Conservation (phyloP, 2,329 filamentous ascomycete genomes). For the Colletotrichum sp. region DNA sequence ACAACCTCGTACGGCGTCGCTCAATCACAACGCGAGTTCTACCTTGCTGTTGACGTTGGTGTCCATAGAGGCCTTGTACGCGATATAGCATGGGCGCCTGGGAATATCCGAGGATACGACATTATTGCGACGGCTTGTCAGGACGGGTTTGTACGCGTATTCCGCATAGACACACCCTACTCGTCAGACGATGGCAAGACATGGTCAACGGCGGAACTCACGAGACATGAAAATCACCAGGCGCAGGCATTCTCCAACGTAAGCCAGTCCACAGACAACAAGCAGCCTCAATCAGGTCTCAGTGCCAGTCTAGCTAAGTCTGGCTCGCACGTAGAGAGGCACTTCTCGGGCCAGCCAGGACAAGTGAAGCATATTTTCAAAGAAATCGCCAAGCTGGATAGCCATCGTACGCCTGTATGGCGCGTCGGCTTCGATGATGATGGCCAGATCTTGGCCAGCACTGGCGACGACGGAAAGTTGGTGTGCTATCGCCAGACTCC, state of each 20-base stretch:
- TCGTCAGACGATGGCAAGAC: conserved; percentile 50
- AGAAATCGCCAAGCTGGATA: conserved; percentile 70
- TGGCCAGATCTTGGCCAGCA: conserved; percentile 76
- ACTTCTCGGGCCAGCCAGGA: conserved; percentile 64
- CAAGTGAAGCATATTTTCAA: conserved; percentile 68
- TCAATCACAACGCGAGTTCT: conserved; percentile 77
- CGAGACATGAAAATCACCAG: conserved; percentile 33
- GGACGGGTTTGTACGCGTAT: conserved; percentile 89
- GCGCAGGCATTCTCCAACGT: conserved; percentile 5
- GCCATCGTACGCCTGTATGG: conserved; percentile 76
- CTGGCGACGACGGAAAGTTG: conserved; percentile 75
- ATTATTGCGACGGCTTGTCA: conserved; percentile 91
- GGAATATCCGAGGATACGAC: conserved; percentile 89
- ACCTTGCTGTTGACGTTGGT: conserved; percentile 77
- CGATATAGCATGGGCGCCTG: conserved; percentile 91
- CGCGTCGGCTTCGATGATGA: conserved; percentile 72
- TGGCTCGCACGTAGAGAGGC: conserved; percentile 50
- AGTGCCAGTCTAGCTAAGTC: conserved; percentile 59
- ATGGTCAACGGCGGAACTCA: conserved; percentile 53
- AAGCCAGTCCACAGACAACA: conserved; percentile 25
- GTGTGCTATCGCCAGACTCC: conserved; percentile 66
- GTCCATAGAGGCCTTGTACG: conserved; percentile 80
- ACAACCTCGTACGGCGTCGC: conserved; percentile 55
- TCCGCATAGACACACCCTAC: conserved; percentile 72
- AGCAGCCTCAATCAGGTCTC: conserved; percentile 50